Evolutionary conservation across 2,329 filamentous ascomycete genomes (phyloP).

Genomic region (Ophiocordyceps sinensis): DNA sequence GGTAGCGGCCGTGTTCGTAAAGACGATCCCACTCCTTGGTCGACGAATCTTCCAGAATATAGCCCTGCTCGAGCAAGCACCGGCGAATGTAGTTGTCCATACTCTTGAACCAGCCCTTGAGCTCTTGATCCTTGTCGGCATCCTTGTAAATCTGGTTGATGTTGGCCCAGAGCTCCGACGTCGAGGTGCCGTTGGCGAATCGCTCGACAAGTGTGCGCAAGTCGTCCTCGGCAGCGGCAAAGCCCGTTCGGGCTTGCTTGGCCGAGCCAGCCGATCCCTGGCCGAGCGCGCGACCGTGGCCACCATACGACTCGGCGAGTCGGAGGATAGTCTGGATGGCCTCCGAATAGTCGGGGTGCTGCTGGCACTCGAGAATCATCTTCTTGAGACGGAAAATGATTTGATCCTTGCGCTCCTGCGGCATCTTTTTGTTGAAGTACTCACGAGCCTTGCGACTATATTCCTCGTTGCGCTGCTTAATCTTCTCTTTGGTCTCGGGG

Average conservation of each 20-base stretch:
- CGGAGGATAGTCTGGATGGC: conserved; percentile 80
- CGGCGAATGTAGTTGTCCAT: conserved; percentile 67
- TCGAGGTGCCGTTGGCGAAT: conserved; percentile 88
- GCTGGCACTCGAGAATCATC: conserved; percentile 93
- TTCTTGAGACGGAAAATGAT: conserved; percentile 87
- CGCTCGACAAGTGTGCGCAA: conserved; percentile 75
- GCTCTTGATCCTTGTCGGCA: conserved; percentile 72
- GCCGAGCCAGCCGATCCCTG: conserved; percentile 52
- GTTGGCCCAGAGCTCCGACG: conserved; percentile 70
- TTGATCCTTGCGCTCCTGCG: conserved; percentile 84
- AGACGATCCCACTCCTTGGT: conserved; percentile 71
- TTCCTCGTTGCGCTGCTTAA: conserved; percentile 27
- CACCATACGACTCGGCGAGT: conserved; percentile 72
- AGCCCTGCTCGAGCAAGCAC: conserved; percentile 79
- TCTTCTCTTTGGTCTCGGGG: conserved; percentile 44
- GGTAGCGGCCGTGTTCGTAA: conserved; percentile 71
- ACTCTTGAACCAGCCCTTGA: conserved; percentile 78
- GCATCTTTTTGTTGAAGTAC: conserved; percentile 78
- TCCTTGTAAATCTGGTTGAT: conserved; percentile 78
- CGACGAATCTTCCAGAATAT: conserved; percentile 68
- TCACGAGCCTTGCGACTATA: conserved; percentile 41
- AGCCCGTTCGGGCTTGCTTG: conserved; percentile 54
- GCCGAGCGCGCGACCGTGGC: conserved; percentile 53
- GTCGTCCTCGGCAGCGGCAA: conserved; percentile 63
- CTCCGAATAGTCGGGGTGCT: conserved; percentile 82